A percentile compares a stretch with the other conserved stretches of the same genome.
Conservation (phyloP, 208 protist species). For the Leishmania tarentolae region DNA sequence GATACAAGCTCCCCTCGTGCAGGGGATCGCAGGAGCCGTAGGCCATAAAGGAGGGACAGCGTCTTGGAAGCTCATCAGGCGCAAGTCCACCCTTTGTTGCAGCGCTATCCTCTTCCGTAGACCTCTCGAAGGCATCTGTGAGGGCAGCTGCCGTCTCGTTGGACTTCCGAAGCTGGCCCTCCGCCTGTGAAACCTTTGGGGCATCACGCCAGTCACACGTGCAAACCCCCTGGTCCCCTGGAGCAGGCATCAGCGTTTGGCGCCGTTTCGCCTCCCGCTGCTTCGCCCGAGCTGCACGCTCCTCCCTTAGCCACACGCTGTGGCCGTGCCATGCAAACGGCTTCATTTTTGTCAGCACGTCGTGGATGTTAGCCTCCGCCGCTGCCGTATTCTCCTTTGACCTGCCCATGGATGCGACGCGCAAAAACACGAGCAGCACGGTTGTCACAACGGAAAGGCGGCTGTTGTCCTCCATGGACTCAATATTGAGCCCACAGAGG, state of each 20-base stretch:
- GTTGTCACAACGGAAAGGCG: constrained; percentile 76
- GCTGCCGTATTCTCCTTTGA: constrained; percentile 4
- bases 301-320: constrained; percentile 37
- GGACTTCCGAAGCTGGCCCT: not conserved
- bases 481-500: constrained; percentile 62
- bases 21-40: constrained; percentile 64
- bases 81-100: constrained; percentile 5
- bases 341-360: constrained; percentile 36
- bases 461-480: constrained; percentile 61
- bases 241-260: not conserved
- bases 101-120: constrained; percentile 2
- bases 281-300: constrained; percentile 14
- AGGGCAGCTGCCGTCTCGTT: not conserved
- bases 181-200: constrained; percentile 6
- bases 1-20: constrained; percentile 55
- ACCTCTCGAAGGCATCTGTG: not conserved
- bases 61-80: constrained; percentile 17
- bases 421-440: constrained; percentile 70
- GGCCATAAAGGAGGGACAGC: constrained; percentile 23
- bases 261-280: constrained; percentile 10
- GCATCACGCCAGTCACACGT: constrained; percentile 27
- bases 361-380: constrained; percentile 27
- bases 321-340: constrained; percentile 41
- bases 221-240: constrained; percentile 19
- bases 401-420: constrained; percentile 43